phyloP scores from a whole-genome alignment of 2,329 filamentous ascomycete genomes.

The Cryphonectria carpinicola region DNA sequence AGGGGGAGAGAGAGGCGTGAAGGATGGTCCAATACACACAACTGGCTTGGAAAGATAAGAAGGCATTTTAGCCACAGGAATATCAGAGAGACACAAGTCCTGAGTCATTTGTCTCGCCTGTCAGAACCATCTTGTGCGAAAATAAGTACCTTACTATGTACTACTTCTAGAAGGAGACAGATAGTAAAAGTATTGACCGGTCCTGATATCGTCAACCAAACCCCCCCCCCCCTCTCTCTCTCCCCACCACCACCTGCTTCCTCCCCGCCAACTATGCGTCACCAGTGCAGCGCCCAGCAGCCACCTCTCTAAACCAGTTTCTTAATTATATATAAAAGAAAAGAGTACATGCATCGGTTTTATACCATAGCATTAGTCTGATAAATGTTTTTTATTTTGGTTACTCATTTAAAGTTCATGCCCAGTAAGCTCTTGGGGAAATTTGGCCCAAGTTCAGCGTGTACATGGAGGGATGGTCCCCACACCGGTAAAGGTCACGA shows the following conservation, averaged over 20 bases:
- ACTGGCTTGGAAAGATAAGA: neutral
- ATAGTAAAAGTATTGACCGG: neutral
- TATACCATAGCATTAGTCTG: neutral
- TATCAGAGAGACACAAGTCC: no score
- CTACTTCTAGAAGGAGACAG: no score
- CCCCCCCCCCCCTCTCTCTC: no score
- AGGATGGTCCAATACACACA: neutral
- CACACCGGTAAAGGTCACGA: slow-evolving; percentile 17
- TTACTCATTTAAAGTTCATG: neutral
- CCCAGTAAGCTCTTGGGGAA: slow-evolving; percentile 1
- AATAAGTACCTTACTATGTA: no score
- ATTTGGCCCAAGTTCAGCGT: neutral
- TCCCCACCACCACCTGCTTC: no score
- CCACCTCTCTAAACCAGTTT: neutral
- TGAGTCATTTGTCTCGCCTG: neutral
- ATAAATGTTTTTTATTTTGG: neutral
- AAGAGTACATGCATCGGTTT: neutral
- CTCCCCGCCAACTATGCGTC: neutral
- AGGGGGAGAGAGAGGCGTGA: neutral
- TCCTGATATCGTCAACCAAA: neutral
- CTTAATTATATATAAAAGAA: no score
- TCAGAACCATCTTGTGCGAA: neutral
- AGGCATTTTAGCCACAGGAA: neutral
- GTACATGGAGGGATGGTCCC: slow-evolving; percentile 2
- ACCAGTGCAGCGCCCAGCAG: neutral